Percentiles rank a stretch among this genome's conserved stretches.
Evolutionary conservation across 306 rosid species (phyloP).

Genomic region (Abrus pulchellus): DNA sequence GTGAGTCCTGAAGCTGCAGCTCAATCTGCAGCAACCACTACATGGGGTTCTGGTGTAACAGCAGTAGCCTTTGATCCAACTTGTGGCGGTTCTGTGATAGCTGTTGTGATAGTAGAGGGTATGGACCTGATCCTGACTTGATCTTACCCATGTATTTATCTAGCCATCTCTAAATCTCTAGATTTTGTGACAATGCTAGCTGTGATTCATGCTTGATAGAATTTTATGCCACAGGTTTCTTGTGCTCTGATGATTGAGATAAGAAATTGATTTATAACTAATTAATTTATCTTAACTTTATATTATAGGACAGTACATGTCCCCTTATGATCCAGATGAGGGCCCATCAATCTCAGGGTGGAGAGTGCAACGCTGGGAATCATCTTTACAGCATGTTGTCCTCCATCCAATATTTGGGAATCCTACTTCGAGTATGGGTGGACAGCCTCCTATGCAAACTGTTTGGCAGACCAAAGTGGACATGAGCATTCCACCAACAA

Average conservation of each 20-base stretch:
- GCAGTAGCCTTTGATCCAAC: slow-evolving; percentile 98
- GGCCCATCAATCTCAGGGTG: slow-evolving; percentile 98
- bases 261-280: slow-evolving; percentile 25
- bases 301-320: slow-evolving; percentile 98
- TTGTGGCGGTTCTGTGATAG: slow-evolving; percentile 89
- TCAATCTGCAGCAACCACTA: slow-evolving; percentile 90
- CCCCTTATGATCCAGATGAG: slow-evolving; percentile 97
- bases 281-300: slow-evolving; percentile 45
- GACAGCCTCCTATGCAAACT: slow-evolving; percentile 93
- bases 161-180: slow-evolving; percentile 31
- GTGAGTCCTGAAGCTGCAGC: slow-evolving; percentile 96
- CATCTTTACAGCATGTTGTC: slow-evolving; percentile 88
- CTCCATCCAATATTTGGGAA: slow-evolving; percentile 96
- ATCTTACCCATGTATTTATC: neutral
- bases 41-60: slow-evolving; percentile 98
- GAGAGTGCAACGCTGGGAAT: slow-evolving; percentile 99
- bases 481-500: slow-evolving; percentile 84
- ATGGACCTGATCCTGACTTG: slow-evolving; percentile 43
- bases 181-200: slow-evolving; percentile 12
- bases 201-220: slow-evolving; percentile 15
- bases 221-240: slow-evolving; percentile 26
- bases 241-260: slow-evolving; percentile 26
- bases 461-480: slow-evolving; percentile 96
- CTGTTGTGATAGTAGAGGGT: slow-evolving; percentile 96
- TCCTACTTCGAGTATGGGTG: slow-evolving; percentile 88